These are phyloP conservation scores for Eucalyptus tenuipes DNA, from an alignment of 345 rosid genomes.

Conservation along the genomic window DNA sequence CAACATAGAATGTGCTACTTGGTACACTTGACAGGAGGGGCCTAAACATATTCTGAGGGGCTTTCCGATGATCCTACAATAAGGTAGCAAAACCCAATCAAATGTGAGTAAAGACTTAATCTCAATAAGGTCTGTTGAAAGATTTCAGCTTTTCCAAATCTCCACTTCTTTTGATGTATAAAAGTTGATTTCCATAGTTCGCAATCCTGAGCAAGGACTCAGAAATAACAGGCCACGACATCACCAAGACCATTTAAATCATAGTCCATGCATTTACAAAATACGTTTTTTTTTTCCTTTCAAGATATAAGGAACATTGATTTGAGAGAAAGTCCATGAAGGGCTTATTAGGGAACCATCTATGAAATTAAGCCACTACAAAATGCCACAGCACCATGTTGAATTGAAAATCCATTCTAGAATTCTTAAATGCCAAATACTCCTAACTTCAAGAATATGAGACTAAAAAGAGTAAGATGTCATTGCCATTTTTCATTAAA, in stretches of 20 bases:
- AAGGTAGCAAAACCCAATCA: background rate
- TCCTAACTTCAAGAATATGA: background rate
- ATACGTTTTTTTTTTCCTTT: background rate
- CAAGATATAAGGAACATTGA: background rate
- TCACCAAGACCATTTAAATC: background rate
- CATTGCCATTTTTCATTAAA: background rate
- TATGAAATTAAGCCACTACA: background rate
- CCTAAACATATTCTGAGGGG: slow-evolving; percentile 96
- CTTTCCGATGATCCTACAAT: slow-evolving; percentile 76
- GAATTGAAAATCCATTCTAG: background rate
- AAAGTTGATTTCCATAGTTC: background rate
- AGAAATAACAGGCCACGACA: background rate
- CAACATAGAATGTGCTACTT: slow-evolving; percentile 66
- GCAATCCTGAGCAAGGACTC: background rate
- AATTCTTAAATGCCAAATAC: background rate
- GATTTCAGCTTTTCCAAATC: background rate
- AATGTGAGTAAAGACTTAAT: background rate
- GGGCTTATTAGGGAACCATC: background rate
- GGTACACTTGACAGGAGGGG: slow-evolving; percentile 98
- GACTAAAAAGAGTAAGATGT: background rate
- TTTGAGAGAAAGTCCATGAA: background rate
- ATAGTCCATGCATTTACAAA: background rate
- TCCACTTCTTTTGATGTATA: background rate
- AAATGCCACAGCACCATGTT: background rate
- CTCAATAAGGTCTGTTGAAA: background rate